Base-by-base conservation (phyloP, 768 basidiomycete genomes). In the Kwoniella dejecticola region DNA sequence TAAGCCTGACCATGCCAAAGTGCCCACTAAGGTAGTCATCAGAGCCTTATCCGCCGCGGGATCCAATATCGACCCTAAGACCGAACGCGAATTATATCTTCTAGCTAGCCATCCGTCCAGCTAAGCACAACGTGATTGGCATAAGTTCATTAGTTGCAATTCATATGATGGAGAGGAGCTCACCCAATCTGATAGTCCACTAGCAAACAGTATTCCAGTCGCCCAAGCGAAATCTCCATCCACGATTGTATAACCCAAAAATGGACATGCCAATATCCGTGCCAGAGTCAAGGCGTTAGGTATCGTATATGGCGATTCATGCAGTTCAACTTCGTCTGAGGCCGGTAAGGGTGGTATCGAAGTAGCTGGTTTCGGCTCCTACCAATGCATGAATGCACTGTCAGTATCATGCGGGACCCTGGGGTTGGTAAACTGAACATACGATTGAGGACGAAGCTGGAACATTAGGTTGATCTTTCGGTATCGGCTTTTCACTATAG, bases 31-130 rank as follows among this genome's bases (percentile, higher is more conserved):
- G 0, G 94, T 97, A 1, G 96, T 95, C 88, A 99, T 89, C 42
- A 99, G 81, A 11, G 86, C 83, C 79, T 99, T 99, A 83, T 99
- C 96, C 2, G 96, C 96, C 0, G 95, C 91, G 12, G 96, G 96
- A 77, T 99, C 96, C 12, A 99, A 83, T 59, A 98, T 92, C 8
- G 90, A 90, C 19, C 96, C 96, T 19, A 98, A 83, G n/a, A 98
- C 92, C 12, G 90, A 86, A 26, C 84, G 84, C 88, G 90, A 91
- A 26, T 89, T 87, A 81, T 83, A 97, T 57, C 84, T 84, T 67
- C 96, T 83, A 0, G 96, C 96, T 61, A 99, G 79, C 75, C 82
- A 97, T 0, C 96, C 96, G 71, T 99, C 96, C 57, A 87, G 84
- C 95, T 98, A 78, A 19, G n/a, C 13, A 26, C 27, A 1, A 13